Percentiles rank a stretch among this genome's conserved stretches.
These are phyloP conservation scores for Paraglomus occultum DNA, from an alignment of 192 early-diverging fungal genomes.

Conservation along the genomic window DNA sequence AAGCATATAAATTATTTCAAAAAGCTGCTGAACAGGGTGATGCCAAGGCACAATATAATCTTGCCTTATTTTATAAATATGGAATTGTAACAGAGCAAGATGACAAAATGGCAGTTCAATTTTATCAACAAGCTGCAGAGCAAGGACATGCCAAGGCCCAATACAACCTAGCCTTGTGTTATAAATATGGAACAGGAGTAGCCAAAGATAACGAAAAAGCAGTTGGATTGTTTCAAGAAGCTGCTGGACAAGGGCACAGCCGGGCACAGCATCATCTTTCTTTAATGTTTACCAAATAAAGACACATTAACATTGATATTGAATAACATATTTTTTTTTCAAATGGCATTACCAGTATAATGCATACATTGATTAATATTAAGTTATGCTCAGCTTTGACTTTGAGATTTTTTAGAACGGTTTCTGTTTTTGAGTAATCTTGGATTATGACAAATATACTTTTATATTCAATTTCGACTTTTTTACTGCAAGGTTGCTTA, in stretches of 20 bases:
- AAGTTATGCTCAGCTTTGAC: too few species aligned
- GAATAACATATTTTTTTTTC: too few species aligned
- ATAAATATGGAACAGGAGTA: constrained; percentile 55
- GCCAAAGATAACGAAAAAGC: constrained; percentile 47
- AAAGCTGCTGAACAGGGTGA: constrained; percentile 54
- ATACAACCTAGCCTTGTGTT: constrained; percentile 55
- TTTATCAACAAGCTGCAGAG: constrained; percentile 56
- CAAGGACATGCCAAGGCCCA: constrained; percentile 55
- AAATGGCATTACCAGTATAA: too few species aligned
- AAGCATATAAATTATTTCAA: constrained; percentile 51
- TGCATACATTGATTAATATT: too few species aligned
- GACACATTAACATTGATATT: too few species aligned
- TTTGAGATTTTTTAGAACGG: too few species aligned
- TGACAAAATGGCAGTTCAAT: constrained; percentile 50
- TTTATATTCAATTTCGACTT: too few species aligned
- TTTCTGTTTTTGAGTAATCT: too few species aligned
- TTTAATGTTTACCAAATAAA: constrained; percentile 61
- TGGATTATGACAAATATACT: too few species aligned
- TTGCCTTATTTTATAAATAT: constrained; percentile 69
- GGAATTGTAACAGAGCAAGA: constrained; percentile 53
- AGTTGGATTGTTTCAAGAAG: constrained; percentile 60
- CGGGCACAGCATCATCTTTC: constrained; percentile 72
- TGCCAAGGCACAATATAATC: constrained; percentile 74
- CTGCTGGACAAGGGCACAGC: constrained; percentile 67
- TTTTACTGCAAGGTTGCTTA: too few species aligned